These are phyloP conservation scores for Neoscytalidium dimidiatum DNA, from an alignment of 2,329 filamentous ascomycete genomes.

Conservation along the genomic window DNA sequence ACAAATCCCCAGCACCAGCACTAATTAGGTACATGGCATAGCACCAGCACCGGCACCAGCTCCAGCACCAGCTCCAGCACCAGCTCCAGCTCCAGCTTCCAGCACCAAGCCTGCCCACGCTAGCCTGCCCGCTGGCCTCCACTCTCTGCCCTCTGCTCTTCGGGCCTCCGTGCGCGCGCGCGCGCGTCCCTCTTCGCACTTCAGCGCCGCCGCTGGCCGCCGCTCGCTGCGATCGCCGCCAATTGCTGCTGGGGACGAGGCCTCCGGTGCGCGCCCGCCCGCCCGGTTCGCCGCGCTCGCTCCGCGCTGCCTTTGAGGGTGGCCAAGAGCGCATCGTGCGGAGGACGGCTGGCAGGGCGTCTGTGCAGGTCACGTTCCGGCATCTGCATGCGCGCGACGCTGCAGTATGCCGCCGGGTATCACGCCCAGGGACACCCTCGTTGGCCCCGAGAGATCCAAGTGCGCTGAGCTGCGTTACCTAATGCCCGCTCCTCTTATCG, in stretches of 20 bases:
- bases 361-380: constrained; percentile 11
- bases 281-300: background rate
- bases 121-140: no score
- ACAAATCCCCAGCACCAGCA: no score
- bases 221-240: background rate
- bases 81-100: no score
- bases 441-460: background rate
- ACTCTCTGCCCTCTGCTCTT: no score
- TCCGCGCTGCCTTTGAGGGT: background rate
- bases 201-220: constrained; percentile 4
- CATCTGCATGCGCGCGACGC: constrained; percentile 13
- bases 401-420: constrained; percentile 6
- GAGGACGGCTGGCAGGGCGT: background rate
- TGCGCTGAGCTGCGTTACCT: constrained; percentile 12
- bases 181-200: no score
- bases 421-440: constrained; percentile 11
- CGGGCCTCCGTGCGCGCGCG: no score
- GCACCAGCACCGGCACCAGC: no score
- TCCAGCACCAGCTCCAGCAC: no score
- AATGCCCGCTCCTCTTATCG: constrained; percentile 13
- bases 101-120: no score
- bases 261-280: background rate
- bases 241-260: background rate
- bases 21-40: no score
- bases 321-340: constrained; percentile 8